Percentiles rank a stretch among this genome's conserved stretches.
phyloP scores from a whole-genome alignment of 2,329 filamentous ascomycete genomes.

The Spiromastix sp. region DNA sequence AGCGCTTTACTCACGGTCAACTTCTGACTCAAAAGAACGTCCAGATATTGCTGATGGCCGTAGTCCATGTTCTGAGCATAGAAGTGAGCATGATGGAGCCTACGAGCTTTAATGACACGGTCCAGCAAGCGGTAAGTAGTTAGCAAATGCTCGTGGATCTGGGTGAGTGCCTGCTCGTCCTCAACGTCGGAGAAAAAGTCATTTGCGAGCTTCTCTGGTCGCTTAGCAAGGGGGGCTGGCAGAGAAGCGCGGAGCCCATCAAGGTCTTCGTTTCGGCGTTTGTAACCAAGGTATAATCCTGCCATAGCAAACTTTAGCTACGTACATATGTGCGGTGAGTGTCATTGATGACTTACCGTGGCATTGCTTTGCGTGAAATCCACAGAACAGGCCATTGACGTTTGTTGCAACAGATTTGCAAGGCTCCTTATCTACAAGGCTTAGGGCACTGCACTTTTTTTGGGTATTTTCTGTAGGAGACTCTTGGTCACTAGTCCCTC shows the following conservation, averaged over 20 bases:
- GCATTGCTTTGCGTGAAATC: conserved; percentile 33
- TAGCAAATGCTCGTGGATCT: conserved; percentile 31
- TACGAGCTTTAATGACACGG: conserved; percentile 32
- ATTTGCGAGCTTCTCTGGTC: conserved; percentile 28
- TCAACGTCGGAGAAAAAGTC: conserved; percentile 29
- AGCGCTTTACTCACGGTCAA: conserved; percentile 29
- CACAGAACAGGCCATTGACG: conserved; percentile 33
- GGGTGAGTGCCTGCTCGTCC: conserved; percentile 19
- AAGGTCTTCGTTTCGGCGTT: conserved; percentile 34
- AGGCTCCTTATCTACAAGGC: conserved; percentile 10
- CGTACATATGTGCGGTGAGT: neutral
- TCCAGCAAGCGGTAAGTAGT: conserved; percentile 27
- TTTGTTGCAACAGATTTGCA: conserved; percentile 30
- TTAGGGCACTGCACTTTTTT: conserved; percentile 5
- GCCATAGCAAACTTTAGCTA: neutral
- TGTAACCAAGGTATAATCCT: conserved; percentile 40
- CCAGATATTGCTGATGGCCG: conserved; percentile 33
- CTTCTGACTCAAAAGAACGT: conserved; percentile 28
- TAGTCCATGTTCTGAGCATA: conserved; percentile 35
- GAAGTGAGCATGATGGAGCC: conserved; percentile 34
- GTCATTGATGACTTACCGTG: conserved; percentile 18
- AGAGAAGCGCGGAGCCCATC: conserved; percentile 24
- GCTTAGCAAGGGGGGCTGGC: conserved; percentile 22
- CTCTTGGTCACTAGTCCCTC: no score
- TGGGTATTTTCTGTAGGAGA: no score